A percentile compares a stretch with the other conserved stretches of the same genome.
phyloP scores from a whole-genome alignment of 179 eudicot genomes.

The Spergularia azorica region DNA sequence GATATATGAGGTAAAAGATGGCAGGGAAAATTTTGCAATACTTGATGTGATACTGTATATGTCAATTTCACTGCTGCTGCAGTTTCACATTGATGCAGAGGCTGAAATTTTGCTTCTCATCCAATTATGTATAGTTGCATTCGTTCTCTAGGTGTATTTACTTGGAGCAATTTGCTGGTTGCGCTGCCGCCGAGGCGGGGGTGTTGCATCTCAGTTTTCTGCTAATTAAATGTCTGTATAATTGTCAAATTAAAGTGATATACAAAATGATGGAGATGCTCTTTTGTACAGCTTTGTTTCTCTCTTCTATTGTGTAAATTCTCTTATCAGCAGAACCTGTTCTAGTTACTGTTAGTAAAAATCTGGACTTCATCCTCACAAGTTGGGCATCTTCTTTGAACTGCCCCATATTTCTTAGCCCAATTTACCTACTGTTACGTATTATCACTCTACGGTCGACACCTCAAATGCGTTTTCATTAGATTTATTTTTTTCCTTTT shows the following conservation, averaged over 20 bases:
- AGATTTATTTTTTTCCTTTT: too few species aligned
- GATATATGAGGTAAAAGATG: slow-evolving; percentile 4
- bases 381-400: too few species aligned
- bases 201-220: slow-evolving; percentile 3
- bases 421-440: too few species aligned
- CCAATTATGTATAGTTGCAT: slow-evolving; percentile 6
- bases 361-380: too few species aligned
- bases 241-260: neutral
- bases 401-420: too few species aligned
- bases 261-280: slow-evolving; percentile 1
- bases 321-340: neutral
- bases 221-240: neutral
- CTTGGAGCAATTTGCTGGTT: slow-evolving; percentile 7
- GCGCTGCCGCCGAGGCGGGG: neutral
- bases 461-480: too few species aligned
- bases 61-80: slow-evolving; percentile 6
- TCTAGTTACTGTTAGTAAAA: neutral
- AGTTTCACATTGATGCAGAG: neutral
- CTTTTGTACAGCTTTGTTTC: neutral
- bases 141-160: neutral
- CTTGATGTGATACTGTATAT: slow-evolving; percentile 10
- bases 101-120: slow-evolving; percentile 1
- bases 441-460: too few species aligned
- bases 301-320: neutral
- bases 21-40: neutral